Conservation (phyloP, 805 yeast genomes). For the Spathaspora boniae region DNA sequence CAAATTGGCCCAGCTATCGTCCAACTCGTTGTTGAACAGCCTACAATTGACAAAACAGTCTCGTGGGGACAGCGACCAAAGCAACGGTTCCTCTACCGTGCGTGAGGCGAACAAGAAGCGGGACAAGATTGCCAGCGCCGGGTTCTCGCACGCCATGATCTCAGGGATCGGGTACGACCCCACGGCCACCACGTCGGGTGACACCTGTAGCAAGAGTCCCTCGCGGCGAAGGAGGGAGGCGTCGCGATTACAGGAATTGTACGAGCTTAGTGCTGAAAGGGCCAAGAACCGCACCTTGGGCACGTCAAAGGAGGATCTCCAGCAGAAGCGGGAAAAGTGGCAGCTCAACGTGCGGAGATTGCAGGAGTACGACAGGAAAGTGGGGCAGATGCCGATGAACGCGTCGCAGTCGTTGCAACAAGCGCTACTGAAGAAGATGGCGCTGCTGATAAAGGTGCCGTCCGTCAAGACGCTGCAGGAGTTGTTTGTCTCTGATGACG, state of each 20-base stretch:
- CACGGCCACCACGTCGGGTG: slow-evolving; percentile 17
- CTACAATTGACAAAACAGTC: slow-evolving; percentile 4
- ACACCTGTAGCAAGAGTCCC: slow-evolving; percentile 10
- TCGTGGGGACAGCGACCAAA: too few species aligned
- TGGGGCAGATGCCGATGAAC: not conserved
- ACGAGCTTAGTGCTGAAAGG: slow-evolving; percentile 17
- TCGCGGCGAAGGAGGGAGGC: slow-evolving; percentile 8
- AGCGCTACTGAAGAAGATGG: slow-evolving; percentile 6
- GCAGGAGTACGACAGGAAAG: slow-evolving; percentile 14
- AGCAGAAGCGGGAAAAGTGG: slow-evolving; percentile 20
- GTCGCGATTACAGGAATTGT: slow-evolving; percentile 18
- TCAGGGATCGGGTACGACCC: slow-evolving; percentile 53
- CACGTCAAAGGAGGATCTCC: slow-evolving; percentile 15
- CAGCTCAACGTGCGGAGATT: slow-evolving; percentile 17
- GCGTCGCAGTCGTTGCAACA: not conserved
- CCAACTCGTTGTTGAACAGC: slow-evolving; percentile 7
- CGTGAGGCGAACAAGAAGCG: too few species aligned
- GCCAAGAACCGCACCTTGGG: slow-evolving; percentile 15
- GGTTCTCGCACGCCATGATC: slow-evolving; percentile 39
- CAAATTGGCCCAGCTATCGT: slow-evolving; percentile 20
- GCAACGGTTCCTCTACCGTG: too few species aligned
- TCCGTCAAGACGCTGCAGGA: too few species aligned
- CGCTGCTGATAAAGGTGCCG: slow-evolving; percentile 13
- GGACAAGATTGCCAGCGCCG: slow-evolving; percentile 10
- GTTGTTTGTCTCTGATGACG: too few species aligned